Evolutionary conservation across 1,139 yeast genomes (phyloP).

Genomic region (Pichia sp.): DNA sequence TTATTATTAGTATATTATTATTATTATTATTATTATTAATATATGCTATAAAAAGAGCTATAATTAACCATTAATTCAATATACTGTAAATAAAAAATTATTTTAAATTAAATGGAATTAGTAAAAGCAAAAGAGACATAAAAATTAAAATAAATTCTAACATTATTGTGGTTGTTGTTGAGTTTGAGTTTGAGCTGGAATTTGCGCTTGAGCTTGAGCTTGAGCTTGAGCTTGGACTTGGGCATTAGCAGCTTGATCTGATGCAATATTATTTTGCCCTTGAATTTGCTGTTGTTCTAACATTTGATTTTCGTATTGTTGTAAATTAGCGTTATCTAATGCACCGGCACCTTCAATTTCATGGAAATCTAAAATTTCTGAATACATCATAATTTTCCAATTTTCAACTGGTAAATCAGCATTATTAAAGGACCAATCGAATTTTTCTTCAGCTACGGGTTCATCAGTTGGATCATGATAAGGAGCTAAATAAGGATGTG

Average conservation of each 20-base stretch:
- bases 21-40: too few relatives aligned
- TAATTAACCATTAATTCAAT: too few relatives aligned
- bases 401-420: slow-evolving; percentile 97
- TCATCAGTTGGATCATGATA: slow-evolving; percentile 98
- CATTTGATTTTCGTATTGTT: slow-evolving; percentile 24
- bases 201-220: slow-evolving; percentile 10
- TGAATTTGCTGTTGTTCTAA: slow-evolving; percentile 26
- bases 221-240: slow-evolving; percentile 4
- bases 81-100: too few relatives aligned
- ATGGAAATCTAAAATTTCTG: slow-evolving; percentile 94
- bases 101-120: too few relatives aligned
- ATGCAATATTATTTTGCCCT: slow-evolving; percentile 16
- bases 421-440: slow-evolving; percentile 98
- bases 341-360: slow-evolving; percentile 46
- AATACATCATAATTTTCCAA: slow-evolving; percentile 99
- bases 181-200: slow-evolving; percentile 11
- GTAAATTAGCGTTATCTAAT: slow-evolving; percentile 18
- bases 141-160: slow-evolving; percentile 1
- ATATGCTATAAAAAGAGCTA: too few relatives aligned
- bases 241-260: slow-evolving; percentile 14
- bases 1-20: too few relatives aligned
- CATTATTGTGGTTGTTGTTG: slow-evolving; percentile 8
- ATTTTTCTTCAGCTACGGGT: slow-evolving; percentile 87
- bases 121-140: background rate
- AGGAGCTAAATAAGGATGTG: slow-evolving; percentile 92